phyloP scores from a whole-genome alignment of 768 basidiomycete species.

The Baorangia bicolor region DNA sequence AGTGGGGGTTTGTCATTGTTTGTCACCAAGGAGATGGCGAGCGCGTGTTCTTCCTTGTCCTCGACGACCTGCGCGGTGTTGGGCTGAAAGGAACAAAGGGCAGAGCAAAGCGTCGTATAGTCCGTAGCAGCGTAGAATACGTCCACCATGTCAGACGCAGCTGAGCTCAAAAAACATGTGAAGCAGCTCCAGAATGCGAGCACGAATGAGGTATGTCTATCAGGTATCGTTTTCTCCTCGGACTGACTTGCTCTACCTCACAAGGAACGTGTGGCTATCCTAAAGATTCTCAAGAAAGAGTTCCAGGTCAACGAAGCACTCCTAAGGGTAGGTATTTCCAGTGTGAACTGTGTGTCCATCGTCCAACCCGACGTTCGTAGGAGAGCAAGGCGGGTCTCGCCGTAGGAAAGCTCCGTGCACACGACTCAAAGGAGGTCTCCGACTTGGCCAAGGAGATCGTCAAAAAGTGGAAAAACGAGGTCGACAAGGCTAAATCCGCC shows the following conservation, averaged over 20 bases:
- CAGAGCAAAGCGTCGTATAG: neutral
- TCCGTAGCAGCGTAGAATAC: slow-evolving; percentile 24
- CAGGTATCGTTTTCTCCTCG: neutral
- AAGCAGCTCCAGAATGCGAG: slow-evolving; percentile 72
- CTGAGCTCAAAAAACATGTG: slow-evolving; percentile 76
- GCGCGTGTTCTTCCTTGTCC: neutral
- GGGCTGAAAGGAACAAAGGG: neutral
- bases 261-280: slow-evolving; percentile 67
- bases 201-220: slow-evolving; percentile 52
- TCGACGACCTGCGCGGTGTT: neutral
- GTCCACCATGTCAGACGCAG: slow-evolving; percentile 34
- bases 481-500: slow-evolving; percentile 62
- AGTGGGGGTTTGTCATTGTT: slow-evolving; percentile 20
- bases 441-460: slow-evolving; percentile 90
- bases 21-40: slow-evolving; percentile 1
- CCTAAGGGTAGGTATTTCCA: slow-evolving; percentile 59
- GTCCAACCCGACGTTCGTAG: slow-evolving; percentile 37
- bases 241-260: neutral
- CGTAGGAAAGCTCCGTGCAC: slow-evolving; percentile 82
- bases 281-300: slow-evolving; percentile 63
- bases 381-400: slow-evolving; percentile 93
- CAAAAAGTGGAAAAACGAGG: slow-evolving; percentile 87
- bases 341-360: slow-evolving; percentile 7
- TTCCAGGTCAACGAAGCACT: slow-evolving; percentile 69
- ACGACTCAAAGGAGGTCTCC: slow-evolving; percentile 68